Conservation (phyloP, 306 rosid species). For the Erythrophleum fordii region DNA sequence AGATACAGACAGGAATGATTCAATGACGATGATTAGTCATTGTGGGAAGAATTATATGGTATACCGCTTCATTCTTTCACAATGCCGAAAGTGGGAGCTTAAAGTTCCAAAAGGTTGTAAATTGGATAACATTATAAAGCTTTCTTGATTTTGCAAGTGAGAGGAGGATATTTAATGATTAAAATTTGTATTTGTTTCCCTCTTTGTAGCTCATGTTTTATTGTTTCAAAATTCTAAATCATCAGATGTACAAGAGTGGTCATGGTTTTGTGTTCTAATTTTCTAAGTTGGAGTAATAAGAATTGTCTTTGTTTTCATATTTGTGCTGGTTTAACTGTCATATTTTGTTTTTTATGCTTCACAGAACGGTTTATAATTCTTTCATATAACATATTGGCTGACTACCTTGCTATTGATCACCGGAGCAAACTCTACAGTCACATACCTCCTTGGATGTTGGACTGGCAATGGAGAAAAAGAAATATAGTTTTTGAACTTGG, state of each 20-base stretch:
- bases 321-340: constrained; percentile 22
- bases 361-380: constrained; percentile 80
- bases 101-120: not conserved
- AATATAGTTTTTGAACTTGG: constrained; percentile 76
- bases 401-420: constrained; percentile 78
- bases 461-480: constrained; percentile 86
- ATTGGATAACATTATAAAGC: constrained; percentile 5
- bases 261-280: not conserved
- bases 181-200: constrained; percentile 15
- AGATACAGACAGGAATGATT: not conserved
- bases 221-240: constrained; percentile 31
- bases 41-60: not conserved
- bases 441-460: constrained; percentile 68
- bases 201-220: constrained; percentile 2
- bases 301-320: not conserved
- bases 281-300: not conserved
- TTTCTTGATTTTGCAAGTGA: constrained; percentile 27
- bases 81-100: constrained; percentile 3
- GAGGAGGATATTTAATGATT: constrained; percentile 27
- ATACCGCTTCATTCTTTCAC: constrained; percentile 10
- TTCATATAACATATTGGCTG: constrained; percentile 92
- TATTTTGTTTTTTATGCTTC: constrained; percentile 14
- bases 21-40: constrained; percentile 8
- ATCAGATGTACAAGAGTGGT: not conserved
- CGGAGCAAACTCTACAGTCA: constrained; percentile 73